Evolutionary conservation across 2,329 filamentous ascomycete species (phyloP).

Genomic region (Pezicula rhizophila): DNA sequence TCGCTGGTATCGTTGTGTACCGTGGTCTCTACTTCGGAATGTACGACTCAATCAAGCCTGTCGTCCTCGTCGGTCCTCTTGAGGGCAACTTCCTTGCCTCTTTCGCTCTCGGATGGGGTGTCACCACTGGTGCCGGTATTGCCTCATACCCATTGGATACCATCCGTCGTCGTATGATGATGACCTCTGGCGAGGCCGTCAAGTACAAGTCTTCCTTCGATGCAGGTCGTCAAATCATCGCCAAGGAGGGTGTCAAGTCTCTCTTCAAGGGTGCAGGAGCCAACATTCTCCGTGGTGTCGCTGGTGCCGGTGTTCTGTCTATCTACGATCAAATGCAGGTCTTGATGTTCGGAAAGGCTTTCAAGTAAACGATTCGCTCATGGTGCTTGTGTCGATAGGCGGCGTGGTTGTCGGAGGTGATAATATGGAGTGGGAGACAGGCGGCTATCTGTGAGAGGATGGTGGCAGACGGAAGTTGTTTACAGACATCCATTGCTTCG

Average conservation of each 20-base stretch:
- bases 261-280: slow-evolving; percentile 99
- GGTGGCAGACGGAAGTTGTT: slow-evolving; percentile 26
- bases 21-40: slow-evolving; percentile 99
- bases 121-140: slow-evolving; percentile 99
- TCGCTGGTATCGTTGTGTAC: slow-evolving; percentile 99
- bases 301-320: slow-evolving; percentile 99
- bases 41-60: slow-evolving; percentile 99
- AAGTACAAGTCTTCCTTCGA: slow-evolving; percentile 98
- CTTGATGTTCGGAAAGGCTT: slow-evolving; percentile 99
- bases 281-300: slow-evolving; percentile 99
- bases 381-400: slow-evolving; percentile 21
- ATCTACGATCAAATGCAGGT: slow-evolving; percentile 99
- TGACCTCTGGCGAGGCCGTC: slow-evolving; percentile 95
- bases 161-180: slow-evolving; percentile 99
- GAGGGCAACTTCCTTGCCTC: slow-evolving; percentile 99
- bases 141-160: slow-evolving; percentile 99
- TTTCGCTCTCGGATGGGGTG: slow-evolving; percentile 95
- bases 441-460: slow-evolving; percentile 13
- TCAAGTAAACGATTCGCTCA: slow-evolving; percentile 53
- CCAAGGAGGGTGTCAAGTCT: slow-evolving; percentile 95
- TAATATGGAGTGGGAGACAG: slow-evolving; percentile 14
- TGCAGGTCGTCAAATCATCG: slow-evolving; percentile 92
- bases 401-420: slow-evolving; percentile 10
- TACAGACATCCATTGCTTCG: slow-evolving; percentile 27
- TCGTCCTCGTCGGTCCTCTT: slow-evolving; percentile 84